A percentile compares a stretch with the other conserved stretches of the same genome.
Evolutionary conservation across 148 eudicot species (phyloP).

Genomic region (Chenopodium quinoa): DNA sequence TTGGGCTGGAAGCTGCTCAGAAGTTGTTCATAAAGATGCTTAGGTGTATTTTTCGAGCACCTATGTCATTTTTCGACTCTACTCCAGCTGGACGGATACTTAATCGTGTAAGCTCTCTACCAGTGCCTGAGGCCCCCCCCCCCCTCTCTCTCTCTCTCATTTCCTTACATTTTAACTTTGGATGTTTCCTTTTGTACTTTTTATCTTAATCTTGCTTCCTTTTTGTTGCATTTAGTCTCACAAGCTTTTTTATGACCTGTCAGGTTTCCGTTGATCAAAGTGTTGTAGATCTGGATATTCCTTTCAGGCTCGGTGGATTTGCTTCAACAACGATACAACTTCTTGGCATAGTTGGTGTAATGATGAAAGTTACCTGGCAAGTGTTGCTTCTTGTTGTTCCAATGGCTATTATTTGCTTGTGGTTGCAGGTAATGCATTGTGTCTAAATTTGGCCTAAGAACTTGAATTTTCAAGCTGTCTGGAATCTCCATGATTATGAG

Average conservation of each 20-base stretch:
- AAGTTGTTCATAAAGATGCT: conserved; percentile 83
- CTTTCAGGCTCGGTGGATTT: conserved; percentile 94
- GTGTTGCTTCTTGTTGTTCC: conserved; percentile 86
- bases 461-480: conserved; percentile 6
- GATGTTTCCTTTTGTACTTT: neutral
- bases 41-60: conserved; percentile 70
- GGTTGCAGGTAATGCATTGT: conserved; percentile 82
- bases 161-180: neutral
- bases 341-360: conserved; percentile 86
- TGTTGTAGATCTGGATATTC: conserved; percentile 93
- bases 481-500: neutral
- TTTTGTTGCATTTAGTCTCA: conserved; percentile 18
- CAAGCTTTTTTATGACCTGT: conserved; percentile 18
- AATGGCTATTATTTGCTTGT: conserved; percentile 89
- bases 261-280: conserved; percentile 99
- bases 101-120: conserved; percentile 66
- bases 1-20: conserved; percentile 88
- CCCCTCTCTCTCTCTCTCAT: neutral
- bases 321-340: conserved; percentile 89
- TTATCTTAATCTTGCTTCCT: neutral
- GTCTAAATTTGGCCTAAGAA: conserved; percentile 7
- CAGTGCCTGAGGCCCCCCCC: neutral
- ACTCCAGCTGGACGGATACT: conserved; percentile 95
- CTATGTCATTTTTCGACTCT: conserved; percentile 99
- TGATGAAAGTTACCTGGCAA: conserved; percentile 96